Evolutionary conservation across 306 rosid species (phyloP), one percentile per base, ranked within the genome.

Genomic region (Vicia villosa): DNA sequence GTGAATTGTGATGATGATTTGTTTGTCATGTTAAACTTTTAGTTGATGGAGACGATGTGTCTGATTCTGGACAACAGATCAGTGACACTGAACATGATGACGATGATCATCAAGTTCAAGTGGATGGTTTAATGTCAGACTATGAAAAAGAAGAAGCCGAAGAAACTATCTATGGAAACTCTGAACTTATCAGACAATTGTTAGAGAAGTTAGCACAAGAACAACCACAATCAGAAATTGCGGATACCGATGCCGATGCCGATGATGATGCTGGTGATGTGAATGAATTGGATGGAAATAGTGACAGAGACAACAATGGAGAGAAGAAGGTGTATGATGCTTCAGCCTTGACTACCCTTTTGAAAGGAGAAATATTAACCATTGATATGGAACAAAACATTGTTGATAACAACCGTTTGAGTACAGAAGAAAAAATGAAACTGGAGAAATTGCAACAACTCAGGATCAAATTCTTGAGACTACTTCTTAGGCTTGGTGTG

Each of bases 281-380:
- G 30, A 51, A 10, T 20, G 34, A 55, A 24, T 6, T 55, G 37
- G 37, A 52, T 13, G 11, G 15, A 19, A 19, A 52, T 13, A 21
- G 34, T 21, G 15, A 52, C 34, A 20, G 8, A 10, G 34, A 52
- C 59, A 52, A 52, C 59, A 21, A 88, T 74, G 91, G 86, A 17
- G 85, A 88, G 17, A 90, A 86, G 79, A 91, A 93, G 84, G 45
- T 93, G 59, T 88, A 88, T 78, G 96, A 88, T 68, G 80, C 89
- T 75, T 90, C 97, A 77, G 88, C 96, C n/a, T 78, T 93, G 85
- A 92, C 96, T 5, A 91, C 98, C 45, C 97, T 93, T 71, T 61
- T 93, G 83, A 93, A 86, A 78, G 96, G 96, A 16, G 96, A 11
- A 41, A 41, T 1, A 41, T 41, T 96, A 15, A 81, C 90, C 6